phyloP scores from a whole-genome alignment of 768 basidiomycete species.

The Tylopilus intermedius region DNA sequence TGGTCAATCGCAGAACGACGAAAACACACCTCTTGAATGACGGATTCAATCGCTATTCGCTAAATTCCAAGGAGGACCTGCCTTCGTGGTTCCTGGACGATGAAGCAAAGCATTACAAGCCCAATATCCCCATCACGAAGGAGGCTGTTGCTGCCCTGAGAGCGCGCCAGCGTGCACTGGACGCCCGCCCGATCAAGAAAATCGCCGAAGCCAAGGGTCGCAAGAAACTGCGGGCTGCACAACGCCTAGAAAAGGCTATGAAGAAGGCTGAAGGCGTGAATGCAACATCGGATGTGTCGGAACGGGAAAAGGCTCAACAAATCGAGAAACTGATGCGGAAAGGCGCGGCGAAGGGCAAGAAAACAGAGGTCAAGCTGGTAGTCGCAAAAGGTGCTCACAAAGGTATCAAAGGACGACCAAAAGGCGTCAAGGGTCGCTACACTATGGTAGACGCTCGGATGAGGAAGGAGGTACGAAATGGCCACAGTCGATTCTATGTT shows the following conservation, averaged over 20 bases:
- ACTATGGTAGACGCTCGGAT: conserved; percentile 91
- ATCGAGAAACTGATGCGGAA: conserved; percentile 90
- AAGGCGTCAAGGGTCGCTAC: conserved; percentile 93
- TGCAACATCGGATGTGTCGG: conserved; percentile 83
- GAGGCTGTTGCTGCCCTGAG: conserved; percentile 84
- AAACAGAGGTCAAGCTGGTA: conserved; percentile 77
- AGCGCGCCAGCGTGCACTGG: conserved; percentile 87
- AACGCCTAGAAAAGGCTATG: conserved; percentile 84
- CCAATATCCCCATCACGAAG: conserved; percentile 95
- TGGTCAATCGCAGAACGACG: conserved; percentile 88
- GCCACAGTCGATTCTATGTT: background rate
- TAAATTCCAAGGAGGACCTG: conserved; percentile 86
- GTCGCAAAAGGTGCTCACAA: conserved; percentile 89
- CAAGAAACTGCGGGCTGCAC: conserved; percentile 87
- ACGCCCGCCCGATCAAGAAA: conserved; percentile 98
- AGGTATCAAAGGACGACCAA: conserved; percentile 88
- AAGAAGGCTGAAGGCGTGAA: conserved; percentile 95
- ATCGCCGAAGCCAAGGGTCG: conserved; percentile 97
- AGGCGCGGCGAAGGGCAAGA: conserved; percentile 64
- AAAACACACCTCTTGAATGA: conserved; percentile 87
- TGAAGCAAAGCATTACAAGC: conserved; percentile 86
- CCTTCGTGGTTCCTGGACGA: conserved; percentile 98
- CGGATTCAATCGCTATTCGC: conserved; percentile 91
- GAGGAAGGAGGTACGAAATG: conserved; percentile 72
- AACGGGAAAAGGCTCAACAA: conserved; percentile 89